These are phyloP conservation scores for Hygrocybe coccinea DNA, from an alignment of 768 basidiomycete genomes.

Conservation along the genomic window DNA sequence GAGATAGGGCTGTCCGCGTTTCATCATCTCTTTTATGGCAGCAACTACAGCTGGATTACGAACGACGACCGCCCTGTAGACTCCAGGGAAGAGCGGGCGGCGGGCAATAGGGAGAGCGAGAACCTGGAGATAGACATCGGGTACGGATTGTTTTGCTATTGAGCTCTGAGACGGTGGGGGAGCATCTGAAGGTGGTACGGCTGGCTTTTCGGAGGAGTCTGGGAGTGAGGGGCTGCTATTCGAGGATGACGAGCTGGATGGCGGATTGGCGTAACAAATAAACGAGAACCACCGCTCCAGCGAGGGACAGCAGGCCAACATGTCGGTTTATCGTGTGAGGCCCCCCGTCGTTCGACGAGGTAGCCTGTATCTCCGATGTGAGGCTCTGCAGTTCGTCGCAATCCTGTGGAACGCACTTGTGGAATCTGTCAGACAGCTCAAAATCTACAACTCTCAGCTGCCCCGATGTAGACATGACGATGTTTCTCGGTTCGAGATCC, in stretches of 20 bases:
- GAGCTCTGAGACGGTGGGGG: conserved; percentile 37
- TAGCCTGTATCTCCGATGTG: neutral
- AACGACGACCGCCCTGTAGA: conserved; percentile 96
- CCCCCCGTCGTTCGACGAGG: neutral
- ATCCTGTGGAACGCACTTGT: neutral
- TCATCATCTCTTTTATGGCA: conserved; percentile 95
- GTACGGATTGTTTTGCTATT: conserved; percentile 82
- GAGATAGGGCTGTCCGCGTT: conserved; percentile 93
- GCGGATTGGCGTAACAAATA: neutral
- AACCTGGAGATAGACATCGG: conserved; percentile 88
- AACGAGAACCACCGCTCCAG: neutral
- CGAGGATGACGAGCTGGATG: conserved; percentile 22
- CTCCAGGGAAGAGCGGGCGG: conserved; percentile 92
- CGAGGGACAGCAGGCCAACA: neutral
- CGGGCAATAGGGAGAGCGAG: conserved; percentile 93
- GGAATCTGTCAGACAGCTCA: neutral
- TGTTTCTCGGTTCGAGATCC: neutral
- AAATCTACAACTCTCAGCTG: neutral
- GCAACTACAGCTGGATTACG: conserved; percentile 86
- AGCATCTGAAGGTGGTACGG: conserved; percentile 27
- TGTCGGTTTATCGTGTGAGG: neutral
- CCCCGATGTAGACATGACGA: neutral
- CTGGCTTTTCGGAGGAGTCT: conserved; percentile 19
- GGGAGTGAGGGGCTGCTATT: conserved; percentile 22
- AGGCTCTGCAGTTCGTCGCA: neutral